A percentile compares a stretch with the other conserved stretches of the same genome.
These are phyloP conservation scores for Gossypium thurberi DNA, from an alignment of 345 rosid species.

Conservation along the genomic window DNA sequence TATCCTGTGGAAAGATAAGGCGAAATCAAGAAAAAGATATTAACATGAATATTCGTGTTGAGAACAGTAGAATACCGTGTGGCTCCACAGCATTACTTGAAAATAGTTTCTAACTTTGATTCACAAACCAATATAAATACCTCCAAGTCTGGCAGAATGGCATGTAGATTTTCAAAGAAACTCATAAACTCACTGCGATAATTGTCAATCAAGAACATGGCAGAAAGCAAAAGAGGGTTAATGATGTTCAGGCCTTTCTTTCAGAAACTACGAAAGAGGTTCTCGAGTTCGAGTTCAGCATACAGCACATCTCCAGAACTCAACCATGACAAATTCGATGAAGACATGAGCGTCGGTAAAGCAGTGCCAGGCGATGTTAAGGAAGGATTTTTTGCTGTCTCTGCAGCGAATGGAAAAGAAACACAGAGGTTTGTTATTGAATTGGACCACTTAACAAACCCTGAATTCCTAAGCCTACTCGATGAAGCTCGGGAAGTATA, in stretches of 20 bases:
- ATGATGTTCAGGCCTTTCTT: slow-evolving; percentile 6
- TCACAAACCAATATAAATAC: not conserved
- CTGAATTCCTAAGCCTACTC: slow-evolving; percentile 25
- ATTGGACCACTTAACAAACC: slow-evolving; percentile 18
- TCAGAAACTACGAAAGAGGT: not conserved
- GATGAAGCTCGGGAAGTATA: slow-evolving; percentile 30
- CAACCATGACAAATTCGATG: not conserved
- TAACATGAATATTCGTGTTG: not conserved
- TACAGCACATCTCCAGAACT: not conserved
- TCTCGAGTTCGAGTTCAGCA: slow-evolving; percentile 2
- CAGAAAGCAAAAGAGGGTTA: not conserved
- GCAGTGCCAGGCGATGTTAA: slow-evolving; percentile 1
- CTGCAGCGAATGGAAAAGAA: slow-evolving; percentile 16
- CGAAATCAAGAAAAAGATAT: not conserved
- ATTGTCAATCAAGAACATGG: not conserved
- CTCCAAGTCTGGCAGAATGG: not conserved
- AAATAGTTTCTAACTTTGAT: not conserved
- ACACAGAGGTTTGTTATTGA: slow-evolving; percentile 25
- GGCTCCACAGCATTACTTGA: not conserved
- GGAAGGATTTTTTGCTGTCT: slow-evolving; percentile 12
- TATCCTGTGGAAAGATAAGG: not conserved
- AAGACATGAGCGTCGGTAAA: not conserved
- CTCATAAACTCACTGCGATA: not conserved
- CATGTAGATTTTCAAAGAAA: not conserved
- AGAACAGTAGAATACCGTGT: not conserved